These are phyloP conservation scores for Cordyceps farinosa DNA, from an alignment of 2,329 filamentous ascomycete genomes.

Conservation along the genomic window DNA sequence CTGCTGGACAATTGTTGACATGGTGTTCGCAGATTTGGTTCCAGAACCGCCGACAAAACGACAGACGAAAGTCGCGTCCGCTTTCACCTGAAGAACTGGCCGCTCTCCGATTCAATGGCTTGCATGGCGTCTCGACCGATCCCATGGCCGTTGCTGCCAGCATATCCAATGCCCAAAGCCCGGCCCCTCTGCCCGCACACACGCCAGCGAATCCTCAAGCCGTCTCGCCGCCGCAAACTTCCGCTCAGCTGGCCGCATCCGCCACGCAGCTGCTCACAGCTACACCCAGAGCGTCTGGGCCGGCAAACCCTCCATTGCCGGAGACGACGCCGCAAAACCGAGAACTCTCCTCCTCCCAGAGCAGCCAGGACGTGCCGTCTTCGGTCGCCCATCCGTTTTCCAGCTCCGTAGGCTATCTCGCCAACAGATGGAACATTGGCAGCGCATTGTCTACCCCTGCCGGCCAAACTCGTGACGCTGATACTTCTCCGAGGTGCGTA, in stretches of 20 bases:
- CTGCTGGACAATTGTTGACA: constrained; percentile 5
- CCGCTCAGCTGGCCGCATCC: neutral
- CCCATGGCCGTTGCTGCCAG: constrained; percentile 30
- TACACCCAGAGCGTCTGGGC: constrained; percentile 12
- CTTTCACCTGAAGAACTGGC: constrained; percentile 73
- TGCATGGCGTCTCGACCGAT: constrained; percentile 50
- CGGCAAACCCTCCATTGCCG: constrained; percentile 3
- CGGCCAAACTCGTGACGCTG: constrained; percentile 35
- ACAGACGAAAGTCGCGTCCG: constrained; percentile 82
- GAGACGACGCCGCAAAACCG: constrained; percentile 27
- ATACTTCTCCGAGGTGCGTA: constrained; percentile 47
- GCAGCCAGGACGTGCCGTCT: constrained; percentile 27
- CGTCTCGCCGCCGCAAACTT: neutral
- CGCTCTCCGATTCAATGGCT: constrained; percentile 53
- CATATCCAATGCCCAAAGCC: constrained; percentile 23
- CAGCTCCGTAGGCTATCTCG: constrained; percentile 47
- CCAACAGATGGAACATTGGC: constrained; percentile 55
- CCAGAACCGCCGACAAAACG: constrained; percentile 90
- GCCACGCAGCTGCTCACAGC: constrained; percentile 19
- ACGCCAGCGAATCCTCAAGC: constrained; percentile 19
- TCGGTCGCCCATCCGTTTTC: constrained; percentile 40
- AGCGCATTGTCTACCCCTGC: constrained; percentile 50
- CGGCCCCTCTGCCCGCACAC: constrained; percentile 29
- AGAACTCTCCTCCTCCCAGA: constrained; percentile 28
- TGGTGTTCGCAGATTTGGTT: constrained; percentile 79